These are phyloP conservation scores for Yarrowia keelungensis DNA, from an alignment of 805 yeast genomes.

Conservation along the genomic window DNA sequence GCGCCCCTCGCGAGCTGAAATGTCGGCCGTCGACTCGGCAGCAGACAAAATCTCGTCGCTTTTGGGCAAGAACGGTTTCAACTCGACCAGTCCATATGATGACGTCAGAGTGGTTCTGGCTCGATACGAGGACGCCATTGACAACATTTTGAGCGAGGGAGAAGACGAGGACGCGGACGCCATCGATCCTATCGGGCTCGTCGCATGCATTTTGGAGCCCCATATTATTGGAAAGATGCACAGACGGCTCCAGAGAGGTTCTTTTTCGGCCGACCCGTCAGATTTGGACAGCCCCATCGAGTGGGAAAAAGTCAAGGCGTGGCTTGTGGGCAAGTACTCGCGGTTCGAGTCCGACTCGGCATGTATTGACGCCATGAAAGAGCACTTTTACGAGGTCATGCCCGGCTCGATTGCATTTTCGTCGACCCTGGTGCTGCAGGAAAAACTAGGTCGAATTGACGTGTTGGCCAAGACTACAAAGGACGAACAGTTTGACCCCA, in stretches of 20 bases:
- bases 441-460: conserved; percentile 17
- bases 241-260: conserved; percentile 18
- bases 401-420: conserved; percentile 22
- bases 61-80: conserved; percentile 30
- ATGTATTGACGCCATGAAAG: conserved; percentile 25
- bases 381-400: conserved; percentile 30
- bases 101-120: conserved; percentile 31
- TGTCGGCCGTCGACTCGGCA: conserved; percentile 23
- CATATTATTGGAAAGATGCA: conserved; percentile 22
- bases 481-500: conserved; percentile 22
- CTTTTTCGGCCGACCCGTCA: conserved; percentile 9
- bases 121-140: conserved; percentile 29
- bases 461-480: conserved; percentile 20
- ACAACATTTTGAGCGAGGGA: not conserved
- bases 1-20: not conserved
- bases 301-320: conserved; percentile 35
- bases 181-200: conserved; percentile 34
- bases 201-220: conserved; percentile 33
- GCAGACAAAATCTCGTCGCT: conserved; percentile 5
- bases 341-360: conserved; percentile 17
- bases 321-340: conserved; percentile 31
- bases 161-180: not conserved
- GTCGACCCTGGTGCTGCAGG: conserved; percentile 19
- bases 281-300: conserved; percentile 31
- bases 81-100: conserved; percentile 23